These are phyloP conservation scores for Trichosporon sp. DNA, from an alignment of 1,284 basidiomycete genomes.

Conservation along the genomic window DNA sequence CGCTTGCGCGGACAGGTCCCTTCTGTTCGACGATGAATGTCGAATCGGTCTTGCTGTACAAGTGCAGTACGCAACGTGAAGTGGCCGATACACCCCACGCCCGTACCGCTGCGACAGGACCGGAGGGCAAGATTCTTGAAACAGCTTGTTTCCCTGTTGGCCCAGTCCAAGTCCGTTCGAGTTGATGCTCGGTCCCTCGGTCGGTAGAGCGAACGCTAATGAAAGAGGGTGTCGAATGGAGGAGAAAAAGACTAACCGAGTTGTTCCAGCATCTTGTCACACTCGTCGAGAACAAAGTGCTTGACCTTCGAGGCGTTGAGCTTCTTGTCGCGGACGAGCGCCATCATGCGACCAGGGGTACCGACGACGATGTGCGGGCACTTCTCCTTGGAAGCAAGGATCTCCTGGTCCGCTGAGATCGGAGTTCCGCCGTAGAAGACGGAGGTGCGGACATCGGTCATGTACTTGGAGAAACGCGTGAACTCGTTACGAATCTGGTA, in stretches of 20 bases:
- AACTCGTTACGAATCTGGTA: conserved; percentile 99
- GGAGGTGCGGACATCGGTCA: conserved; percentile 95
- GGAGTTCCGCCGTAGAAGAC: conserved; percentile 98
- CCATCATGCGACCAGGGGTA: conserved; percentile 92
- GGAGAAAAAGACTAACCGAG: conserved; percentile 76
- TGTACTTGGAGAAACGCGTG: conserved; percentile 98
- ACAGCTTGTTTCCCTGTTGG: neutral
- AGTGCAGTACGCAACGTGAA: neutral
- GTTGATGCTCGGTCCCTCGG: conserved; percentile 8
- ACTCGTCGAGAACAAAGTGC: conserved; percentile 99
- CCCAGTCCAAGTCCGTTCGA: conserved; percentile 2
- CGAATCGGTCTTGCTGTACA: neutral
- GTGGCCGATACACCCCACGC: neutral
- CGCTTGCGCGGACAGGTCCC: neutral
- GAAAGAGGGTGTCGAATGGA: conserved; percentile 9
- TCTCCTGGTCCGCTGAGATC: conserved; percentile 88
- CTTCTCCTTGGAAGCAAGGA: conserved; percentile 90
- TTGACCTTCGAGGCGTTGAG: conserved; percentile 90
- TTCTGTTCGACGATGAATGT: neutral
- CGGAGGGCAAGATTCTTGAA: neutral
- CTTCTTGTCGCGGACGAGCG: conserved; percentile 85
- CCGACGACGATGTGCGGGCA: conserved; percentile 99
- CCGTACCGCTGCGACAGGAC: neutral
- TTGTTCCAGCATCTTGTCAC: conserved; percentile 99
- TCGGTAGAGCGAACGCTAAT: conserved; percentile 2